Conservation (phyloP, 768 basidiomycete genomes). For the Boletus reticuloceps region DNA sequence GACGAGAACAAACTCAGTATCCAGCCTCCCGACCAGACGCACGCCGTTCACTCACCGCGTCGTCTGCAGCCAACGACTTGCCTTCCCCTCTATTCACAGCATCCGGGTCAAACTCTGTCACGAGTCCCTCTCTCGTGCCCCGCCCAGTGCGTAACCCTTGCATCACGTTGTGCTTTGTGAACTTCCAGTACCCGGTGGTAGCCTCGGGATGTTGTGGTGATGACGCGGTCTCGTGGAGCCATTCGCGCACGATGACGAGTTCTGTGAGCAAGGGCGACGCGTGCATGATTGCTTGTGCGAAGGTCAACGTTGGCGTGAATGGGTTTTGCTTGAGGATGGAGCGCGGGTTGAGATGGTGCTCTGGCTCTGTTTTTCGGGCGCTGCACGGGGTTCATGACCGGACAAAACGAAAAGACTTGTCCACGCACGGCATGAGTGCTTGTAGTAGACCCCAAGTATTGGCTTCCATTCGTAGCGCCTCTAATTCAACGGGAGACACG, state of each 20-base stretch:
- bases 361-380: conserved; percentile 64
- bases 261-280: conserved; percentile 67
- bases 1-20: neutral
- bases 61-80: conserved; percentile 65
- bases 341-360: conserved; percentile 46
- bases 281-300: conserved; percentile 72
- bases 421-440: conserved; percentile 68
- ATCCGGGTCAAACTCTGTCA: conserved; percentile 80
- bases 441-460: conserved; percentile 84
- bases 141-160: conserved; percentile 56
- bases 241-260: conserved; percentile 81
- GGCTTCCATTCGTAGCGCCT: conserved; percentile 66
- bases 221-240: conserved; percentile 78
- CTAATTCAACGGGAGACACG: conserved; percentile 50
- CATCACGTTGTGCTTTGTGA: conserved; percentile 73
- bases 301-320: conserved; percentile 74
- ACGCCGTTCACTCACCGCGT: conserved; percentile 53
- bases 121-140: conserved; percentile 46
- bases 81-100: conserved; percentile 61
- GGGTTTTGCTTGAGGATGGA: conserved; percentile 68
- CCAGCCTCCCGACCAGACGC: neutral
- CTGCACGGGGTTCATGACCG: conserved; percentile 32
- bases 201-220: conserved; percentile 63
- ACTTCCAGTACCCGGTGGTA: conserved; percentile 80
- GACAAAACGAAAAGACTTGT: neutral